phyloP scores from a whole-genome alignment of 768 basidiomycete genomes.

The Mycena vulgaris region DNA sequence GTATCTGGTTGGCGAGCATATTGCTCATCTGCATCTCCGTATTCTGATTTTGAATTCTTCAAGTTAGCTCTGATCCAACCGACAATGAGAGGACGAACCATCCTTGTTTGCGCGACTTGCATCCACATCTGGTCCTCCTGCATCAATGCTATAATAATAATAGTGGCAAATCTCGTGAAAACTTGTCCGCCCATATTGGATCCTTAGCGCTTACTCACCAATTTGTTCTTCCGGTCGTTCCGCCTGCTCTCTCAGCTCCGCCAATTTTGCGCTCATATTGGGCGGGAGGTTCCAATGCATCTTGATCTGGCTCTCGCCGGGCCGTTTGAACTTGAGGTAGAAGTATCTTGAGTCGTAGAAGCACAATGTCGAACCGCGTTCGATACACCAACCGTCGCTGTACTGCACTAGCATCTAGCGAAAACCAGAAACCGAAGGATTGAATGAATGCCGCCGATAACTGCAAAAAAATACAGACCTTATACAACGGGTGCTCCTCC shows the following conservation, averaged over 20 bases:
- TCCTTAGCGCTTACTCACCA: background rate
- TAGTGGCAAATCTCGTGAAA: background rate
- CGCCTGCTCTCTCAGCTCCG: slow-evolving; percentile 9
- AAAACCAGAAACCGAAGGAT: background rate
- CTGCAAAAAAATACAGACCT: no score
- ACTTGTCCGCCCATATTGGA: background rate
- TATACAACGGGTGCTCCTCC: no score
- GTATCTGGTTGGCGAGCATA: no score
- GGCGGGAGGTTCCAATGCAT: slow-evolving; percentile 33
- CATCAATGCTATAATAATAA: no score
- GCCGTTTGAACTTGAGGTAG: no score
- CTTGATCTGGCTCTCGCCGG: background rate
- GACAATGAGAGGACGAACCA: slow-evolving; percentile 9
- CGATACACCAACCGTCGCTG: slow-evolving; percentile 25
- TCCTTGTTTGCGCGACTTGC: slow-evolving; percentile 2
- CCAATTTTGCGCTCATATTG: slow-evolving; percentile 3
- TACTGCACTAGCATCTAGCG: slow-evolving; percentile 12
- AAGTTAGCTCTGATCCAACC: no score
- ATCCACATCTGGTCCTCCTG: slow-evolving; percentile 22
- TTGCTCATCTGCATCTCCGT: no score
- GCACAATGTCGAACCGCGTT: no score
- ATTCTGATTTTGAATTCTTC: no score
- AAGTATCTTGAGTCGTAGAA: no score
- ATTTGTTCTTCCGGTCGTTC: slow-evolving; percentile 13
- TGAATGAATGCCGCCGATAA: background rate